Evolutionary conservation across 1,284 basidiomycete species (phyloP), one percentile per base, ranked within the genome.

Genomic region (Apiotrichum mycotoxinovorans): DNA sequence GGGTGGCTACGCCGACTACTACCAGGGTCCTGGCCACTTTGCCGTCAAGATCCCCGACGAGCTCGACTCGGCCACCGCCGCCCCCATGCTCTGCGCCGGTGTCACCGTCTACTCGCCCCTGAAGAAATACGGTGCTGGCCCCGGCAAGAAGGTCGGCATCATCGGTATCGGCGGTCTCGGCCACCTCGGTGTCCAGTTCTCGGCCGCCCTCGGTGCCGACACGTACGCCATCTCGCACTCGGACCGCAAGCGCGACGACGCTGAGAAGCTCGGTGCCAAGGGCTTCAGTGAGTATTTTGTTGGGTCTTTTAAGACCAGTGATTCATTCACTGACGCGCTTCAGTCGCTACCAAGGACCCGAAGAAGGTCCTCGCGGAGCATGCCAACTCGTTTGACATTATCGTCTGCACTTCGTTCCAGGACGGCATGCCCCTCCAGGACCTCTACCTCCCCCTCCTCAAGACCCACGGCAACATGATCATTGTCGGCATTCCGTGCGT

Each of bases 61-160:
- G 10, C 75, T 88, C 51, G 74, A 80, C 44, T 79, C 81, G 10
- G 80, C 82, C 56, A 71, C 83, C 56, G 84, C 81, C 4, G 79
- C 79, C 30, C 78, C 79, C 26, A 70, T 77, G 67, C 63, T 73
- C 42, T 87, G 86, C 65, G 86, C 80, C 10, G 86, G 86, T 42
- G 71, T 87, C n/a, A 87, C 86, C 2, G 82, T 85, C 38, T 87
- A 79, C 77, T 83, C 83, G 1, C 86, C 87, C 4, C 76, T 88
- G 17, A 79, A 82, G 53, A 77, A 82, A 48, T 83, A 86, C 71
- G 83, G 84, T 27, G 80, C 80, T 20, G 54, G 48, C 50, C 82
- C 84, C 2, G 86, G 85, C 22, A 85, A 84, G 78, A 83, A 81
- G 59, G 84, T 88, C 53, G 87, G 84, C 44, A 77, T 88, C 50